Evolutionary conservation across 352 stramenopile genomes (phyloP).

Genomic region (Peronospora belbahrii): DNA sequence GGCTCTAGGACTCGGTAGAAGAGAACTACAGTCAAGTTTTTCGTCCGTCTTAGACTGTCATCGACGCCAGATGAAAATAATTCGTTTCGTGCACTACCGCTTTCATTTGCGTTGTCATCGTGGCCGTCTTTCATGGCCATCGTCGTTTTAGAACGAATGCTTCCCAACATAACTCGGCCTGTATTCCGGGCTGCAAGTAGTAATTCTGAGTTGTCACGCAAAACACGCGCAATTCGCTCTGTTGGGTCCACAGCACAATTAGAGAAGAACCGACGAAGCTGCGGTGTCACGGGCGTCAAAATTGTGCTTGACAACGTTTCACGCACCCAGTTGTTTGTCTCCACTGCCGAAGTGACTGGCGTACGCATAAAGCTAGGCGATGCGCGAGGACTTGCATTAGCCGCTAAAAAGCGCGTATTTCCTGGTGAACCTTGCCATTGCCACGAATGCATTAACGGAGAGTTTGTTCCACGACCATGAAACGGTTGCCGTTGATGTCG

Average conservation of each 20-base stretch:
- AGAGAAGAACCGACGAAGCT: constrained; percentile 52
- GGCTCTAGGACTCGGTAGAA: constrained; percentile 81
- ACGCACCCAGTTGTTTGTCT: constrained; percentile 79
- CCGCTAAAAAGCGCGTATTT: constrained; percentile 5
- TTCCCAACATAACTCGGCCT: constrained; percentile 8
- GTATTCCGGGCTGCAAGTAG: constrained; percentile 34
- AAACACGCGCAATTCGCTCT: constrained; percentile 40
- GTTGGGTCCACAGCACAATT: constrained; percentile 51
- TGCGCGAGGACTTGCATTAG: constrained; percentile 21
- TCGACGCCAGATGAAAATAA: constrained; percentile 42
- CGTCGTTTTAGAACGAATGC: constrained; percentile 7
- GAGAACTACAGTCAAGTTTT: constrained; percentile 52
- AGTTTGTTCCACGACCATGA: constrained; percentile 16
- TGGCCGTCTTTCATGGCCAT: constrained; percentile 17
- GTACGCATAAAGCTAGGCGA: constrained; percentile 55
- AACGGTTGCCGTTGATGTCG: constrained; percentile 23
- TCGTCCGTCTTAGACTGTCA: constrained; percentile 66
- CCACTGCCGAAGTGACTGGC: constrained; percentile 67
- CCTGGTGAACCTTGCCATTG: constrained; percentile 60
- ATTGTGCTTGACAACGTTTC: constrained; percentile 41
- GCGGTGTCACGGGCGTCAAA: constrained; percentile 28
- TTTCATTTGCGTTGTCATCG: constrained; percentile 14
- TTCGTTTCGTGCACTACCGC: constrained; percentile 9
- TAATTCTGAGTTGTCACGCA: constrained; percentile 44
- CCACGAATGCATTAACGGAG: constrained; percentile 39